Base-by-base conservation (phyloP, 2,329 filamentous ascomycete genomes). In the Elsinoe necatrix region DNA sequence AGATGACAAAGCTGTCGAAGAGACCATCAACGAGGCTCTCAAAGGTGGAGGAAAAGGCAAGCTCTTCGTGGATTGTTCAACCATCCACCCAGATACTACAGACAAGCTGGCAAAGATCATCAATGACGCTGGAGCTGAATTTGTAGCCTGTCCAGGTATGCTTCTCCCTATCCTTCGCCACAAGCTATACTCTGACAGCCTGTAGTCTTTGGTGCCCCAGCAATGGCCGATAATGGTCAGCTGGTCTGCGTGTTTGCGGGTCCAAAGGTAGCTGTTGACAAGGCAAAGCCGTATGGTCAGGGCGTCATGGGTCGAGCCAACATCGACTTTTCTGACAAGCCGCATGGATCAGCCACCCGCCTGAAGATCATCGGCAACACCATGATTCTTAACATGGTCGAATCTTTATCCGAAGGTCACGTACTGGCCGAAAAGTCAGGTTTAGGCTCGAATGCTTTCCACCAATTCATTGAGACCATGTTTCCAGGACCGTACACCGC, bases 361-460 rank as follows among this genome's bases (percentile, higher is more conserved):
- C 75, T 95, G 48, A 93, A 95, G 72, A 76, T 95, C 18, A 79
- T 95, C 8, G 90, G 91, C 57, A 95, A 95, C 71, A 88, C 86
- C 0, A 91, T 95, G 68, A 79, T 95, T 63, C 69, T 95, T 39
- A 87, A 87, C 73, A 91, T 91, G 80, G 80, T 91, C 21, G 85
- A 90, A 66, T 80, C 87, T 54, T 74, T 95, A 3, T 83, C 87
- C 1, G 89, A 95, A 73, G 86, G 84, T 4, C 80, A 92, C 66
- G 82, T 86, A 0, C 72, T 90, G 4, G 89, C 89, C 4, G 89
- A 95, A 70, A 92, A 91, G 71, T 79, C 80, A 0, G 89, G 89
- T 0, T 73, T 95, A 2, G 89, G 88, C 1, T 78, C 77, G 0
- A 80, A 84, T 1, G 80, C 83, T 35, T 71, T 95, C 59, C 83